Percentiles rank a stretch among this genome's conserved stretches.
Conservation (phyloP, 2,329 filamentous ascomycete genomes). For the Fusarium pseudoanthophilum region DNA sequence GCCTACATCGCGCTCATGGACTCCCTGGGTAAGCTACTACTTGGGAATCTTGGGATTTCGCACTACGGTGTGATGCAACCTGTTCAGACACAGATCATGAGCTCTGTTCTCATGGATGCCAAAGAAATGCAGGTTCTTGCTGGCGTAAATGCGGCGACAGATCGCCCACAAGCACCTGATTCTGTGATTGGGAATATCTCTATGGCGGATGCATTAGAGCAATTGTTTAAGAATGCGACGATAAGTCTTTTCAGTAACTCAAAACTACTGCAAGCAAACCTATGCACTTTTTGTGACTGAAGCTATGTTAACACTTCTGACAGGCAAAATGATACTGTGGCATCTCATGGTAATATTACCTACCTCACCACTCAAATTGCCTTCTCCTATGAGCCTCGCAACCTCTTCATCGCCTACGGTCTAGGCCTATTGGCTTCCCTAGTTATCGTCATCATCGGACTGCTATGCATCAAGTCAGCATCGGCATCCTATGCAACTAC, state of each 20-base stretch:
- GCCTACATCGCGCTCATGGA: slow-evolving; percentile 5
- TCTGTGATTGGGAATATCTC: neutral
- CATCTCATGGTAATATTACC: neutral
- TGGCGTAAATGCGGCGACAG: accelerated
- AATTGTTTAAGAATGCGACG: neutral
- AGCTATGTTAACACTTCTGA: accelerated
- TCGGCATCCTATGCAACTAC: neutral
- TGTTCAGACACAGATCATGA: neutral
- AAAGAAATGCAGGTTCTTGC: slow-evolving; percentile 1
- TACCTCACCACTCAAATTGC: neutral
- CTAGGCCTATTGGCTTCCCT: accelerated
- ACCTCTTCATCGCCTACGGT: slow-evolving; percentile 14
- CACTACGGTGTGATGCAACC: neutral
- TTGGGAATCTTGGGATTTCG: neutral
- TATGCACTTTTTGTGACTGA: accelerated
- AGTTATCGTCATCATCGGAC: neutral
- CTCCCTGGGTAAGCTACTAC: neutral
- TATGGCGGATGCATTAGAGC: slow-evolving; percentile 1
- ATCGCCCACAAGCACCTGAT: accelerated
- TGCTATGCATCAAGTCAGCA: neutral
- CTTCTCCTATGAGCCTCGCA: slow-evolving; percentile 7
- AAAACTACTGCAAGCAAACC: neutral
- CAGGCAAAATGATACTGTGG: slow-evolving; percentile 7
- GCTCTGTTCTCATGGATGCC: slow-evolving; percentile 16
- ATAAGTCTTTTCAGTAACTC: slow-evolving; percentile 15